phyloP scores from a whole-genome alignment of 2,329 filamentous ascomycete genomes.

The Sordariomycetes sp. region DNA sequence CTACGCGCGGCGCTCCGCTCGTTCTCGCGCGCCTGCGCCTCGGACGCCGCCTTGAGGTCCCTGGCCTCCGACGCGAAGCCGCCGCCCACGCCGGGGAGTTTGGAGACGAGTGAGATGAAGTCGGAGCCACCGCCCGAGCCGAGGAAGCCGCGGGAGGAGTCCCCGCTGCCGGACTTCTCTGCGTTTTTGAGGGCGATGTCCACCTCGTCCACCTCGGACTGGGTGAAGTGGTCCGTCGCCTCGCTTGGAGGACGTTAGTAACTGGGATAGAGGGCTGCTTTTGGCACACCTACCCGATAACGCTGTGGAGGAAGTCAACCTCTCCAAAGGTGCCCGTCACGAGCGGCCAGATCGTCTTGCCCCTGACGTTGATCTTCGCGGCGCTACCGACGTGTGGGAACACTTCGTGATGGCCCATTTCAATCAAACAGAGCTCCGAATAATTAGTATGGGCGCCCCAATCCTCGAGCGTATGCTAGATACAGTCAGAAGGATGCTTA shows the following conservation, averaged over 20 bases:
- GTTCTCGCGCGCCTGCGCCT: slow-evolving; percentile 51
- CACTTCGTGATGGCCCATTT: slow-evolving; percentile 52
- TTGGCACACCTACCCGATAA: slow-evolving; percentile 60
- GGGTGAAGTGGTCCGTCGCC: slow-evolving; percentile 72
- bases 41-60: slow-evolving; percentile 45
- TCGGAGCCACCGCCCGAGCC: slow-evolving; percentile 20
- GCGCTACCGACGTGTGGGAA: slow-evolving; percentile 61
- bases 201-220: slow-evolving; percentile 73
- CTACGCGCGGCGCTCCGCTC: slow-evolving; percentile 14
- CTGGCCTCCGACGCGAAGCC: slow-evolving; percentile 55
- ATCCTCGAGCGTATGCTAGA: slow-evolving; percentile 70
- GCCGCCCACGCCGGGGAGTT: slow-evolving; percentile 58
- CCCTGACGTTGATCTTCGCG: slow-evolving; percentile 52
- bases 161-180: slow-evolving; percentile 24
- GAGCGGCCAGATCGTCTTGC: slow-evolving; percentile 52
- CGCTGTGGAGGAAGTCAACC: slow-evolving; percentile 75
- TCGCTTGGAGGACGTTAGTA: slow-evolving; percentile 24
- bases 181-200: slow-evolving; percentile 62
- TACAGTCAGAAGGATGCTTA: too few species aligned
- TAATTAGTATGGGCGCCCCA: slow-evolving; percentile 78
- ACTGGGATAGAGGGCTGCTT: slow-evolving; percentile 30
- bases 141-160: slow-evolving; percentile 16
- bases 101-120: slow-evolving; percentile 60
- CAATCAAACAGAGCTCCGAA: slow-evolving; percentile 63
- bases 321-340: slow-evolving; percentile 68